Evolutionary conservation across 345 rosid genomes (phyloP).

Genomic region (Pugionium cornutum): DNA sequence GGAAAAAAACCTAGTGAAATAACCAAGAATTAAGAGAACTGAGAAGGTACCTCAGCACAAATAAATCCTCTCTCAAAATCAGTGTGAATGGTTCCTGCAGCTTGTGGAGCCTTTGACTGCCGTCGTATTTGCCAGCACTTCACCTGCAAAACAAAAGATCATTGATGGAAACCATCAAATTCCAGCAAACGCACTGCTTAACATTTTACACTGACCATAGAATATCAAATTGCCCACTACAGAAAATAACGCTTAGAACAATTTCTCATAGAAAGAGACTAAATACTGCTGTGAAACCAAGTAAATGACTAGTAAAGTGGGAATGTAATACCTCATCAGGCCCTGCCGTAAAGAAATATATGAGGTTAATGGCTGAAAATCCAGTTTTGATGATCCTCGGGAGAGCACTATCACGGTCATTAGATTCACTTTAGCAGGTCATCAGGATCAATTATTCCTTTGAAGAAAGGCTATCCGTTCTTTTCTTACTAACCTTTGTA

Average conservation of each 20-base stretch:
- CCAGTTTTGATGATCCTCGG: slow-evolving; percentile 97
- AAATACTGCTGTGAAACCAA: not conserved
- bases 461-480: slow-evolving; percentile 6
- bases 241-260: slow-evolving; percentile 6
- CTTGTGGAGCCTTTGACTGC: slow-evolving; percentile 95
- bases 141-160: slow-evolving; percentile 55
- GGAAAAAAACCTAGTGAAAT: not conserved
- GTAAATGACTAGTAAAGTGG: slow-evolving; percentile 13
- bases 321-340: slow-evolving; percentile 77
- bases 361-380: slow-evolving; percentile 91
- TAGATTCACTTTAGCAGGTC: slow-evolving; percentile 6
- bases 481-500: slow-evolving; percentile 73
- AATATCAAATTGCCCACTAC: not conserved
- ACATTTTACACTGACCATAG: not conserved
- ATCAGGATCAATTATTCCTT: slow-evolving; percentile 10
- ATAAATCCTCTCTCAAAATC: slow-evolving; percentile 97
- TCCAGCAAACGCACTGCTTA: slow-evolving; percentile 3
- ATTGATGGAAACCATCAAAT: slow-evolving; percentile 5
- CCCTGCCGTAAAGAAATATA: slow-evolving; percentile 97
- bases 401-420: slow-evolving; percentile 65
- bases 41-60: slow-evolving; percentile 83
- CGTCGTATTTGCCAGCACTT: slow-evolving; percentile 98
- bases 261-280: slow-evolving; percentile 6
- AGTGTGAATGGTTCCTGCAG: slow-evolving; percentile 92
- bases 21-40: slow-evolving; percentile 14